Base-by-base conservation (phyloP, 2,329 filamentous ascomycete species). In the Colletotrichum horii region DNA sequence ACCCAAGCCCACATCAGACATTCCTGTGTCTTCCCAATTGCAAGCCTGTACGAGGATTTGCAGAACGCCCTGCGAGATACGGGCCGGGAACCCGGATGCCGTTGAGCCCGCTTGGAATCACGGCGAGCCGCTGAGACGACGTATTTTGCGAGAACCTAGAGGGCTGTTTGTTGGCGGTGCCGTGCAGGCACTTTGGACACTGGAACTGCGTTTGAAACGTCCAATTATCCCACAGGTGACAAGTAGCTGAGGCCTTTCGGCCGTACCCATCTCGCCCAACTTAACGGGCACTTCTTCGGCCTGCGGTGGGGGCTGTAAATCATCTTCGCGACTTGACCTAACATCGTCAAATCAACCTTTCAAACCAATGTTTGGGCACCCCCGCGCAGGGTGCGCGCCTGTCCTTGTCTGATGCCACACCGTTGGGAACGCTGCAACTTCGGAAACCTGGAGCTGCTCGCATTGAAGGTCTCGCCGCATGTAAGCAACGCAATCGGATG, bases 171-270 rank as follows among this genome's bases (percentile, higher is more conserved):
- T 26, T 0, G 52, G 22, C 22, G 8, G 22, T 26, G 24, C 52
- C 6, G n/a, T 1, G n/a, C 22, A 56, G 52, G 26, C 26, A 16
- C 6, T 16, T 56, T 56, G 52, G 15, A 56, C 11, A 15, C 22
- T 24, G 6, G 6, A 56, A 0, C 22, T 26, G 22, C 22, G 52
- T 56, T 1, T 26, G 52, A 8, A 56, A 22, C 22, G 22, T 26
- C 9, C 5, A 2, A 16, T 1, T 9, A 2, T 15, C 22, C 9
- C 4, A 15, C 14, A 4, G 4, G 4, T 26, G 22, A 14, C 22
- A 56, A 22, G 52, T 0, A 56, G 12, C 8, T 56, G 22, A 26
- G 1, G 6, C 22, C 26, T 3, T 56, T 26, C 4, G 22, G 2
- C 52, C 22, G 22, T 22, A 26, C 26, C 12, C 22, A 26, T 15